Evolutionary conservation across 2,329 filamentous ascomycete genomes (phyloP), one percentile per base, ranked within the genome.

Genomic region (Penicillium sp.): DNA sequence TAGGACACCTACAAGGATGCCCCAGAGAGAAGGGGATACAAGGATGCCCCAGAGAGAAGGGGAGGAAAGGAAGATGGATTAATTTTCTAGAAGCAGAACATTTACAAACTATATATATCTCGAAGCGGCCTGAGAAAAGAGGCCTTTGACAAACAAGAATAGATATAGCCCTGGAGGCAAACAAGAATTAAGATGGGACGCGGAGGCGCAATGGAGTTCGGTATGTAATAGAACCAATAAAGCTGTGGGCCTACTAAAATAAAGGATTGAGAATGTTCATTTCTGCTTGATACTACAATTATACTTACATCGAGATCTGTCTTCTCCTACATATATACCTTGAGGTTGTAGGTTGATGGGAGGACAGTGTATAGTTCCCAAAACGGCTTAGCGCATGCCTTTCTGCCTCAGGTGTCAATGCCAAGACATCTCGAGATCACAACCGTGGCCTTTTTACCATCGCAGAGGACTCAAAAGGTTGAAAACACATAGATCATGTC

Each of bases 401-500:
- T 0, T 0, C 2, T 44, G 39, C 53, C 53, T 51, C 9, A 55
- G 53, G 53, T 45, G 31, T 51, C 10, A 1, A 38, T 25, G 46
- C 46, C 53, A 55, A 51, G 47, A 51, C 33, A 55, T 41, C 21
- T 19, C 15, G 19, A 55, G 38, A 51, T 38, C 39, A 39, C 39
- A 44, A 51, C 39, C 53, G 53, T 55, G 53, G 53, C 47, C 53
- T 55, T 55, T 55, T 52, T 34, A 25, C 19, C 39, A 45, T 25
- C 39, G 13, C 15, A 41, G 23, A 33, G 13, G 34, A 39, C 15
- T 27, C 15, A 21, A 50, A 27, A 49, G 5, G 19, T 34, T 41
- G 9, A 25, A 39, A 40, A 36, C 8, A 53, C 4, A 23, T 39
- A 38, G 19, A 39, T 53, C n/a, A 38, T 15, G 25, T 21, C 21